phyloP scores from a whole-genome alignment of 352 stramenopile genomes.

The Globisporangium cederbergense region DNA sequence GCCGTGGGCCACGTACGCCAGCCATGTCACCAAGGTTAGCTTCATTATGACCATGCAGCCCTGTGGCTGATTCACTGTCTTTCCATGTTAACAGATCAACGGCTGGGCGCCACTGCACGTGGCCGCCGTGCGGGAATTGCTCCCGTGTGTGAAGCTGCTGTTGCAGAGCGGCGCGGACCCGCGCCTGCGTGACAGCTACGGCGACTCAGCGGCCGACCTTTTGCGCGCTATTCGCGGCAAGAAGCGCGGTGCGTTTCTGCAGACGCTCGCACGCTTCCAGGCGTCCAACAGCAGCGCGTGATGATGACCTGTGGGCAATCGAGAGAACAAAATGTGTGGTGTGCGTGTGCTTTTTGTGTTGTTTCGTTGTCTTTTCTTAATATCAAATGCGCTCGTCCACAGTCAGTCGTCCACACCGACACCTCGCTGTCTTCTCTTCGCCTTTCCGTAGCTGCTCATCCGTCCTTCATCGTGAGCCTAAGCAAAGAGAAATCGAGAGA shows the following conservation, averaged over 20 bases:
- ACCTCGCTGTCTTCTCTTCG: neutral
- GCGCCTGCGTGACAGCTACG: constrained; percentile 46
- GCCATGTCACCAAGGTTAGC: neutral
- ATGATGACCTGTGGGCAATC: neutral
- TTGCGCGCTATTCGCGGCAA: constrained; percentile 35
- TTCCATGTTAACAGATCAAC: constrained; percentile 31
- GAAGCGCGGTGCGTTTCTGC: constrained; percentile 38
- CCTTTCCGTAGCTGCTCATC: neutral
- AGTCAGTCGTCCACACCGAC: neutral
- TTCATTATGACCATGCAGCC: neutral
- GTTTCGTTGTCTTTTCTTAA: neutral
- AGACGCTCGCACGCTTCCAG: constrained; percentile 33
- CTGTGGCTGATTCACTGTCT: neutral
- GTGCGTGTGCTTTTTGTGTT: neutral
- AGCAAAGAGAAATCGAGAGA: neutral
- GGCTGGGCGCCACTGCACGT: constrained; percentile 71
- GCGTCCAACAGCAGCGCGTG: neutral
- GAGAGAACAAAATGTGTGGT: neutral
- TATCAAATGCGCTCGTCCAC: constrained; percentile 4
- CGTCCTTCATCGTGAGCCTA: neutral
- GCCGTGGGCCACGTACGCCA: constrained; percentile 51
- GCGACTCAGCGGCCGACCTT: constrained; percentile 45
- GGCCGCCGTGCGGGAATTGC: constrained; percentile 43
- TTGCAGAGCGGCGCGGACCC: constrained; percentile 35
- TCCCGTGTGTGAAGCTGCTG: constrained; percentile 47